Conservation (phyloP, 1,284 basidiomycete species). For the Ustilago esculenta region DNA sequence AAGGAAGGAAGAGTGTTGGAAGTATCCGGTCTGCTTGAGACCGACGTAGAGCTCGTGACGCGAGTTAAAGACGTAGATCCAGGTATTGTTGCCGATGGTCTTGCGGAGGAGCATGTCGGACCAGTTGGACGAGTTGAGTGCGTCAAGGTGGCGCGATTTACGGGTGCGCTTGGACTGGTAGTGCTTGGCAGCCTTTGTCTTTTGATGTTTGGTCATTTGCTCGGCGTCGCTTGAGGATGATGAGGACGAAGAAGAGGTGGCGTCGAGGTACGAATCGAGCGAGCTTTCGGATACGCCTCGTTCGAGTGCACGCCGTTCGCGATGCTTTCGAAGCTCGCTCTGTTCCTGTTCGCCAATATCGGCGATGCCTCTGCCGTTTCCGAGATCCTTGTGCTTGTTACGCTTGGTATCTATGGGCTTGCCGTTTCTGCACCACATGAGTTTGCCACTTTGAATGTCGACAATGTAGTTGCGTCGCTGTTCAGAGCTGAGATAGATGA, state of each 20-base stretch:
- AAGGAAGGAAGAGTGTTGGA: constrained; percentile 60
- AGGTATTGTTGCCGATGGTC: constrained; percentile 47
- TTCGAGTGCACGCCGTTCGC: constrained; percentile 24
- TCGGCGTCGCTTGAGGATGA: constrained; percentile 35
- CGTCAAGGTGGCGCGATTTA: constrained; percentile 37
- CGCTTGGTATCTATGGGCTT: constrained; percentile 70
- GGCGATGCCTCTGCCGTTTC: constrained; percentile 64
- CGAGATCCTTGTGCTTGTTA: constrained; percentile 58
- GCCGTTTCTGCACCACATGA: constrained; percentile 78
- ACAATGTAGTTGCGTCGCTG: constrained; percentile 79
- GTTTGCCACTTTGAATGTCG: constrained; percentile 73
- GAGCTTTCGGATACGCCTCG: constrained; percentile 43
- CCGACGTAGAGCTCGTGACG: constrained; percentile 59
- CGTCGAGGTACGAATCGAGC: constrained; percentile 30
- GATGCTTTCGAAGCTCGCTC: constrained; percentile 28
- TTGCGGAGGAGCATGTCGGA: constrained; percentile 57
- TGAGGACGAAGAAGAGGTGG: constrained; percentile 28
- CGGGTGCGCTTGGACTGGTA: constrained; percentile 46
- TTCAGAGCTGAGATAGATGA: constrained; percentile 69
- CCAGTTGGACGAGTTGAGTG: constrained; percentile 45
- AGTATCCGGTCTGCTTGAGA: constrained; percentile 59
- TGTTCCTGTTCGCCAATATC: constrained; percentile 56
- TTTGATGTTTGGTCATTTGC: constrained; percentile 33
- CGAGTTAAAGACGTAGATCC: constrained; percentile 61
- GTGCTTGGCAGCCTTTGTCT: constrained; percentile 21